Evolutionary conservation across 2,329 filamentous ascomycete species (phyloP).

Genomic region (Lecanoromycetidae sp.): DNA sequence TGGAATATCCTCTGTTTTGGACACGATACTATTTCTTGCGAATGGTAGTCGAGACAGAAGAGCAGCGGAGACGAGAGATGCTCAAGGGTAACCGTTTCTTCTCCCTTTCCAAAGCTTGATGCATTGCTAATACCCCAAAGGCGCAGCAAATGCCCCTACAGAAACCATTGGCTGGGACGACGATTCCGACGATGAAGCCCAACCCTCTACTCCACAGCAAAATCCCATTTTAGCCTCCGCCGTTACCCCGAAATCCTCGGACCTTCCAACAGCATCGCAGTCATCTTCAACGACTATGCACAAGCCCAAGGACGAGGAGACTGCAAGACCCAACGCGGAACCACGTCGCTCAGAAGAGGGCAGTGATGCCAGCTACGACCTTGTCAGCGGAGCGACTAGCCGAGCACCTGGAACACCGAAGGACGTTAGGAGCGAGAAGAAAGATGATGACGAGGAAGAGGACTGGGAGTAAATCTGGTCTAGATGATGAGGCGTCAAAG

Average conservation of each 20-base stretch:
- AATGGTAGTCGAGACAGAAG: slow-evolving; percentile 85
- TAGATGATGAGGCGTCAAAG: background rate
- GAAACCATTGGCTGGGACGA: slow-evolving; percentile 60
- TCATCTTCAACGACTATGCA: slow-evolving; percentile 30
- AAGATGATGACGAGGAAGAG: slow-evolving; percentile 21
- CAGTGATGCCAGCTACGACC: slow-evolving; percentile 91
- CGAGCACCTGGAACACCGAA: slow-evolving; percentile 59
- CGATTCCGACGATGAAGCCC: slow-evolving; percentile 49
- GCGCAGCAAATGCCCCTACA: slow-evolving; percentile 41
- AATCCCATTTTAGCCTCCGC: slow-evolving; percentile 25
- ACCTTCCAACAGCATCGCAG: slow-evolving; percentile 16
- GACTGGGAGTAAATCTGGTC: slow-evolving; percentile 13
- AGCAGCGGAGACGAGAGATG: slow-evolving; percentile 75
- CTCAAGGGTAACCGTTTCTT: slow-evolving; percentile 58
- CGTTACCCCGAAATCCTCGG: slow-evolving; percentile 15
- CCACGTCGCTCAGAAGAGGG: slow-evolving; percentile 73
- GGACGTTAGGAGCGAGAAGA: slow-evolving; percentile 34
- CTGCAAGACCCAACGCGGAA: slow-evolving; percentile 19
- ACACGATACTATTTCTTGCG: slow-evolving; percentile 88
- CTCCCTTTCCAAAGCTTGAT: background rate
- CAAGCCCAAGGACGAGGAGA: slow-evolving; percentile 24
- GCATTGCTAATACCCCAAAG: slow-evolving; percentile 16
- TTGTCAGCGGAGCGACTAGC: slow-evolving; percentile 72
- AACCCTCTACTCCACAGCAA: slow-evolving; percentile 31
- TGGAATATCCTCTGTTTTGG: slow-evolving; percentile 89